phyloP scores from a whole-genome alignment of 2,329 filamentous ascomycete genomes.

The Paecilomyces sp. region DNA sequence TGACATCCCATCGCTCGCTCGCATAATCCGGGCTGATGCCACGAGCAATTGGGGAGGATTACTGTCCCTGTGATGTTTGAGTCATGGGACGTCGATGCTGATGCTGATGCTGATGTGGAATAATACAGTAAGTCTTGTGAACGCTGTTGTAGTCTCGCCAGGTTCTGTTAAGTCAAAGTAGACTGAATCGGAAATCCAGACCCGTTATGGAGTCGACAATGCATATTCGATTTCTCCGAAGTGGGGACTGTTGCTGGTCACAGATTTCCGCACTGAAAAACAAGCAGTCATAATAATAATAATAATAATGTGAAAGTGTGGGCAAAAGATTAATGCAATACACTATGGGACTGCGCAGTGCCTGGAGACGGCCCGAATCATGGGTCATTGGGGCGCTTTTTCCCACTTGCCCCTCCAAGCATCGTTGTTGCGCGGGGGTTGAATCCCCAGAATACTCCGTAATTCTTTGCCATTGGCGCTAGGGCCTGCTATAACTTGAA shows the following conservation, averaged over 20 bases:
- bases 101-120: neutral
- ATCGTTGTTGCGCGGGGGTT: neutral
- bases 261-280: neutral
- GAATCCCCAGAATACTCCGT: neutral
- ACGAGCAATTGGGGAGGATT: neutral
- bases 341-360: neutral
- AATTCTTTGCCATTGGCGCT: neutral
- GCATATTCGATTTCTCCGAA: neutral
- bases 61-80: neutral
- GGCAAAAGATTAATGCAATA: too few species aligned
- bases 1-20: neutral
- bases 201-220: neutral
- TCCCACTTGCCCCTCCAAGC: neutral
- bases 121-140: neutral
- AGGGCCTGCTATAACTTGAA: neutral
- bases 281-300: too few species aligned
- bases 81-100: neutral
- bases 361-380: neutral
- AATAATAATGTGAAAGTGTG: neutral
- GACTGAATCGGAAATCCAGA: neutral
- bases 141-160: neutral
- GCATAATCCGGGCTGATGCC: neutral
- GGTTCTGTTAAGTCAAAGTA: neutral
- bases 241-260: neutral
- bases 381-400: neutral